Conservation (phyloP, 2,329 filamentous ascomycete species). For the Penicillium digitatum region DNA sequence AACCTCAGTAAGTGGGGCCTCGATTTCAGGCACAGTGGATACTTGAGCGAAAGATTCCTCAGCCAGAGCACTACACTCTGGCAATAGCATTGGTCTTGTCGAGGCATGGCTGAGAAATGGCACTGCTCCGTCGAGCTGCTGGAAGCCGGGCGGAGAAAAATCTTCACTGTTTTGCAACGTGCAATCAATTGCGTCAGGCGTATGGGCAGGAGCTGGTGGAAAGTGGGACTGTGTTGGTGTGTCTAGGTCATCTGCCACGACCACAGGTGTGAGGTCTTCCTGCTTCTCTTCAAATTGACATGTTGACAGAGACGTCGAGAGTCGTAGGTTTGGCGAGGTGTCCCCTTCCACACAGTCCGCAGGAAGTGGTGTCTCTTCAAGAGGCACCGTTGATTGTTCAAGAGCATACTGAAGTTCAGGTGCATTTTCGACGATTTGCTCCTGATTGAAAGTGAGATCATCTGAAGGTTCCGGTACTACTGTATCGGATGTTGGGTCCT, state of each 20-base stretch:
- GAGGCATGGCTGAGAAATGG: constrained; percentile 1
- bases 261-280: not conserved
- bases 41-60: constrained; percentile 10
- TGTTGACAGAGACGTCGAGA: not conserved
- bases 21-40: not conserved
- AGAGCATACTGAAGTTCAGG: not conserved
- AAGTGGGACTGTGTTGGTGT: constrained; percentile 16
- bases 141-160: constrained; percentile 12
- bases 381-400: not conserved
- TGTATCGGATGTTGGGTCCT: not conserved
- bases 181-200: constrained; percentile 5
- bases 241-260: constrained; percentile 10
- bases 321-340: not conserved
- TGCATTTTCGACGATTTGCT: not conserved
- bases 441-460: not conserved
- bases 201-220: not conserved
- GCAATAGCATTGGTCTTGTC: constrained; percentile 3
- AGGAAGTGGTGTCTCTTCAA: not conserved
- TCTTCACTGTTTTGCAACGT: constrained; percentile 20
- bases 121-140: not conserved
- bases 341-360: not conserved
- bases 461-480: not conserved
- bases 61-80: constrained; percentile 6
- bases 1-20: not conserved
- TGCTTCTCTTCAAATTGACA: not conserved